Percentiles rank a stretch among this genome's conserved stretches.
Evolutionary conservation across 768 basidiomycete genomes (phyloP).

Genomic region (Mycena epipterygia): DNA sequence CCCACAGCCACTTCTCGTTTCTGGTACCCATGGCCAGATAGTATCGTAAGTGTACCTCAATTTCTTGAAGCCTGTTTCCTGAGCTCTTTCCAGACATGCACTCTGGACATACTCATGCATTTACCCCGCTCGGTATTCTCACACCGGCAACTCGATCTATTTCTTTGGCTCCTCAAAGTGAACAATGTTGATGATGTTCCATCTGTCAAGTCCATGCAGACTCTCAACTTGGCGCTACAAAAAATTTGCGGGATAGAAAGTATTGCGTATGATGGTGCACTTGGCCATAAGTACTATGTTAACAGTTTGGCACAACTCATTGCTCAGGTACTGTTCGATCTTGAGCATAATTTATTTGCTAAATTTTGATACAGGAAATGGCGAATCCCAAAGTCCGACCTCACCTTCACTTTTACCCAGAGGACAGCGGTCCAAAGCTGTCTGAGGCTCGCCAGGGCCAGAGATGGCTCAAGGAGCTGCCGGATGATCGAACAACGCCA

Average conservation of each 20-base stretch:
- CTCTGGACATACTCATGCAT: conserved; percentile 3
- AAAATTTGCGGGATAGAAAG: conserved; percentile 45
- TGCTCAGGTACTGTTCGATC: not conserved
- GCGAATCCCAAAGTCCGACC: conserved; percentile 48
- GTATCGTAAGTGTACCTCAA: not conserved
- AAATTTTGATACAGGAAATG: conserved; percentile 48
- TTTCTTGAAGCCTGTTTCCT: too few relatives aligned
- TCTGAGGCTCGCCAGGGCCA: conserved; percentile 40
- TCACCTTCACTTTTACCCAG: conserved; percentile 48
- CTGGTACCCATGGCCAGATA: not conserved
- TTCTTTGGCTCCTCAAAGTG: conserved; percentile 43
- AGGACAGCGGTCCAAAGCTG: conserved; percentile 43
- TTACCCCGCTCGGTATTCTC: conserved; percentile 3
- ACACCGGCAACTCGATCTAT: conserved; percentile 43
- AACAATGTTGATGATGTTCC: conserved; percentile 35
- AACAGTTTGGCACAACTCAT: conserved; percentile 36
- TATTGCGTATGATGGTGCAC: conserved; percentile 44
- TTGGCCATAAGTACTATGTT: conserved; percentile 49
- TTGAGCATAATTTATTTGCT: not conserved
- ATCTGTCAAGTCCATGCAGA: not conserved
- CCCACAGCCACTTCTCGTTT: not conserved
- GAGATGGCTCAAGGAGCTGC: conserved; percentile 45
- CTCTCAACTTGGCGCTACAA: conserved; percentile 26
- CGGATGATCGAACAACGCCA: conserved; percentile 39
- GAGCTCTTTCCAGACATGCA: not conserved